These are phyloP conservation scores for Mycena albidolilacea DNA, from an alignment of 768 basidiomycete species.

Conservation along the genomic window DNA sequence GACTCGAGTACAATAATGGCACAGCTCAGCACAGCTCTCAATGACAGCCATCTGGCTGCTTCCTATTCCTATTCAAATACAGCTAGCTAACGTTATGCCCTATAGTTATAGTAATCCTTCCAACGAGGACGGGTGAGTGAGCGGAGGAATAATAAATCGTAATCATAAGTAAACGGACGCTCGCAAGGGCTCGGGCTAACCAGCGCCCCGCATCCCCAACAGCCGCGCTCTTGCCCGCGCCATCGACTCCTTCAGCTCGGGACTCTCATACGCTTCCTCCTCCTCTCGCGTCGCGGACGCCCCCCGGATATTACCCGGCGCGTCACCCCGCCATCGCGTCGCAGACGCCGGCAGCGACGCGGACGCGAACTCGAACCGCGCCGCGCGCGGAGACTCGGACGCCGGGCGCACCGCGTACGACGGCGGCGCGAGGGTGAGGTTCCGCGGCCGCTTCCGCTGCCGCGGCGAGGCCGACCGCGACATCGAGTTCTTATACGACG, in stretches of 20 bases:
- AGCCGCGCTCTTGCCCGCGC: slow-evolving; percentile 70
- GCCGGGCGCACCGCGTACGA: slow-evolving; percentile 46
- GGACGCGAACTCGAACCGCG: slow-evolving; percentile 49
- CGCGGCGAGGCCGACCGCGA: slow-evolving; percentile 46
- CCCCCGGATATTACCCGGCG: slow-evolving; percentile 43
- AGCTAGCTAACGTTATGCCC: slow-evolving; percentile 32
- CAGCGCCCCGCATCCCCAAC: slow-evolving; percentile 39
- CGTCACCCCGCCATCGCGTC: slow-evolving; percentile 35
- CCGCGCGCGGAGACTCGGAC: slow-evolving; percentile 52
- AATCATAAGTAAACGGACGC: slow-evolving; percentile 15
- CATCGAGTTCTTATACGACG: slow-evolving; percentile 32
- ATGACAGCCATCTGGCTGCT: not conserved
- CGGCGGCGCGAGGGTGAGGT: slow-evolving; percentile 38
- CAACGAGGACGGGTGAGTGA: slow-evolving; percentile 19
- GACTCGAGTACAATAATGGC: not conserved
- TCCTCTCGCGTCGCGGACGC: slow-evolving; percentile 56
- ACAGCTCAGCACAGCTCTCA: not conserved
- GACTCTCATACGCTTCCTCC: slow-evolving; percentile 72
- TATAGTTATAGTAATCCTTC: slow-evolving; percentile 26
- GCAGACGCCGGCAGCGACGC: slow-evolving; percentile 42
- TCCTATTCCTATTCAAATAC: slow-evolving; percentile 23
- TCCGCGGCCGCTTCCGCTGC: slow-evolving; percentile 37
- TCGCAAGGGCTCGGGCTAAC: slow-evolving; percentile 16
- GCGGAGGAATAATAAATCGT: slow-evolving; percentile 16
- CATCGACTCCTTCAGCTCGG: slow-evolving; percentile 81